Evolutionary conservation across 148 eudicot genomes (phyloP).

Genomic region (Chenopodium berlandieri): DNA sequence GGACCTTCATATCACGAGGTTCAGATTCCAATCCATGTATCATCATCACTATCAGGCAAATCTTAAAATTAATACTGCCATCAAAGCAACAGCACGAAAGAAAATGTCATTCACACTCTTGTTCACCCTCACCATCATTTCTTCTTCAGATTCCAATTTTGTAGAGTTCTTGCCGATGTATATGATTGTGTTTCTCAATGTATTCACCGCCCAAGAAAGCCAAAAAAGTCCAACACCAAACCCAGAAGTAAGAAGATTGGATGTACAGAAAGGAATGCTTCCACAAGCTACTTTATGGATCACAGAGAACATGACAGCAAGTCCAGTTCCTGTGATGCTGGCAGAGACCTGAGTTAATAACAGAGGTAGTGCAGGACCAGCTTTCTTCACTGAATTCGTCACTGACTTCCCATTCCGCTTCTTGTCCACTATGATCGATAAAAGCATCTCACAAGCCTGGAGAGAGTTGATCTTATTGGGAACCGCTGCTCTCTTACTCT

Average conservation of each 20-base stretch:
- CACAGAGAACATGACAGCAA: conserved; percentile 68
- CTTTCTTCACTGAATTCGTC: conserved; percentile 54
- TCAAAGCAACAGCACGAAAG: conserved; percentile 55
- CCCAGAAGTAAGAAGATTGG: conserved; percentile 51
- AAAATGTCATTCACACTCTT: conserved; percentile 48
- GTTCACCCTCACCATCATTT: conserved; percentile 51
- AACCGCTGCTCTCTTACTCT: conserved; percentile 39
- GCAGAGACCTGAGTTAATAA: conserved; percentile 74
- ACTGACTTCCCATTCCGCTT: conserved; percentile 43
- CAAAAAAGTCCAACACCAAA: conserved; percentile 78
- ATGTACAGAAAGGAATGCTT: conserved; percentile 44
- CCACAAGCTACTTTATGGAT: conserved; percentile 54
- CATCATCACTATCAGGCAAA: conserved; percentile 43
- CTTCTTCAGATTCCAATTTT: conserved; percentile 43
- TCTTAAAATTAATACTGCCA: conserved; percentile 57
- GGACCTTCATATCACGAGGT: background rate
- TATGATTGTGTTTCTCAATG: conserved; percentile 55
- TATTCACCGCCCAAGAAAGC: conserved; percentile 69
- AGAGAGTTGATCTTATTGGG: conserved; percentile 44
- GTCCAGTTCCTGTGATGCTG: conserved; percentile 80
- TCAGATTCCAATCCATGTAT: background rate
- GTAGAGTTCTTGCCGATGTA: conserved; percentile 48
- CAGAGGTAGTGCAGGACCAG: conserved; percentile 60
- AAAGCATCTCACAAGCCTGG: conserved; percentile 67
- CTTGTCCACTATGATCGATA: conserved; percentile 60